These are phyloP conservation scores for Eleusine coracana DNA, from an alignment of 176 grass and related monocot genomes.

Conservation along the genomic window DNA sequence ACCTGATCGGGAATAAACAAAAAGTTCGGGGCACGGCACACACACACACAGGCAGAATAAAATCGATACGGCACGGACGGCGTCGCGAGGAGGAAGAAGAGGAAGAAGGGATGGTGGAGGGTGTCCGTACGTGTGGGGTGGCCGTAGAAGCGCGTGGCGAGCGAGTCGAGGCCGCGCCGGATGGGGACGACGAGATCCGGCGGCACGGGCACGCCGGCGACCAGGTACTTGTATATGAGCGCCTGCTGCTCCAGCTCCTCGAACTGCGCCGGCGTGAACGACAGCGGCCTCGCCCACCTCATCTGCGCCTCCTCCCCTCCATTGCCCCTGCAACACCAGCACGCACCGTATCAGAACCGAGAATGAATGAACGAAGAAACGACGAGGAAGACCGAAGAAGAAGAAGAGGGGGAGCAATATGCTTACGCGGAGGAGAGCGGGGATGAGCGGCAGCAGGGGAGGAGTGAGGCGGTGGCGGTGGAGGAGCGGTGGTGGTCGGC, in stretches of 20 bases:
- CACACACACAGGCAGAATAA: neutral
- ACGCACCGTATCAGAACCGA: neutral
- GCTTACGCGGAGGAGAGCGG: slow-evolving; percentile 40
- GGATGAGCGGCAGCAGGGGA: slow-evolving; percentile 47
- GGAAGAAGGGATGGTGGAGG: neutral
- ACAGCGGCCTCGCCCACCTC: slow-evolving; percentile 43
- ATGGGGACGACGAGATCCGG: slow-evolving; percentile 70
- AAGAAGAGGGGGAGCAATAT: fast-evolving
- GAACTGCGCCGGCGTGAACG: slow-evolving; percentile 81
- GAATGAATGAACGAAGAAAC: neutral
- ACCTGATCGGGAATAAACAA: slow-evolving; percentile 56
- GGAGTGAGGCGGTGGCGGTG: slow-evolving; percentile 40
- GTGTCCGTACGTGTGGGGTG: slow-evolving; percentile 43
- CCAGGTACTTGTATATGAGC: slow-evolving; percentile 85
- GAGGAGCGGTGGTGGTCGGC: slow-evolving; percentile 28
- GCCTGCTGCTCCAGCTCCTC: slow-evolving; percentile 85
- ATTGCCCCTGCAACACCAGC: slow-evolving; percentile 20
- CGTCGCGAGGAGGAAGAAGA: neutral
- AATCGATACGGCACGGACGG: slow-evolving; percentile 10
- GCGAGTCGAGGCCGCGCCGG: slow-evolving; percentile 66
- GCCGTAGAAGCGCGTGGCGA: slow-evolving; percentile 70
- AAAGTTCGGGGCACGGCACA: neutral
- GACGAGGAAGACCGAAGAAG: neutral
- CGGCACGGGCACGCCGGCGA: slow-evolving; percentile 74
- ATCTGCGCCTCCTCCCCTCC: slow-evolving; percentile 5